Percentiles rank a stretch among this genome's conserved stretches.
phyloP scores from a whole-genome alignment of 192 early-diverging fungal genomes.

The Geosiphon pyriformis region DNA sequence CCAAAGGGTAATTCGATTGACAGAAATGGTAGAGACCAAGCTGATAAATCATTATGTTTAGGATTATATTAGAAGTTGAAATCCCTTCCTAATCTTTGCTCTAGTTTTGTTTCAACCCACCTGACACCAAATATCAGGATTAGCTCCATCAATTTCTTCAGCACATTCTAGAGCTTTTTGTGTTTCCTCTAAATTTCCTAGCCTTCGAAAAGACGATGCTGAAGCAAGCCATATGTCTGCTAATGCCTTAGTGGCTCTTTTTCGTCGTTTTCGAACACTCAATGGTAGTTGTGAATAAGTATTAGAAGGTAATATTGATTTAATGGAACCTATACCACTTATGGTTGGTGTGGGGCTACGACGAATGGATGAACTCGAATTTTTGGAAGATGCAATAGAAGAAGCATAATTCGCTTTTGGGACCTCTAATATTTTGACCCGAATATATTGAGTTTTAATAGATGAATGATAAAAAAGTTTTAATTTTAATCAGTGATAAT shows the following conservation, averaged over 20 bases:
- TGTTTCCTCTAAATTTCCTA: conserved; percentile 49
- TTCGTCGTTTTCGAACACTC: conserved; percentile 33
- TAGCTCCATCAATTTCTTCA: conserved; percentile 40
- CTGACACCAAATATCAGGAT: conserved; percentile 53
- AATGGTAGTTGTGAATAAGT: conserved; percentile 26
- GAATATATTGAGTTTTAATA: too few relatives aligned
- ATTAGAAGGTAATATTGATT: conserved; percentile 34
- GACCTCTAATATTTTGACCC: too few relatives aligned
- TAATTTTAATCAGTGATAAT: not conserved
- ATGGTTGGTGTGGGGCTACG: conserved; percentile 39
- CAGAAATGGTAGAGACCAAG: conserved; percentile 37
- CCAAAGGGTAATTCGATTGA: conserved; percentile 34
- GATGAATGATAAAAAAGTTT: not conserved
- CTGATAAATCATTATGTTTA: conserved; percentile 12
- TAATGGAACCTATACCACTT: conserved; percentile 17
- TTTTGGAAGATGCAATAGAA: conserved; percentile 35
- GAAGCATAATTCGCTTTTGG: conserved; percentile 36
- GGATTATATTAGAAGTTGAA: not conserved
- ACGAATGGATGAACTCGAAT: conserved; percentile 23
- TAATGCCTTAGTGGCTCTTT: conserved; percentile 41
- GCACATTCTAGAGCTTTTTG: conserved; percentile 52
- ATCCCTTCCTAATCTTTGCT: not conserved
- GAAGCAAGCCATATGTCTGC: conserved; percentile 51
- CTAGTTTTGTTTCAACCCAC: conserved; percentile 9
- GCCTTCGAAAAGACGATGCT: conserved; percentile 42